Evolutionary conservation across 768 basidiomycete genomes (phyloP), one percentile per base, ranked within the genome.

Genomic region (Hericium erinaceus): DNA sequence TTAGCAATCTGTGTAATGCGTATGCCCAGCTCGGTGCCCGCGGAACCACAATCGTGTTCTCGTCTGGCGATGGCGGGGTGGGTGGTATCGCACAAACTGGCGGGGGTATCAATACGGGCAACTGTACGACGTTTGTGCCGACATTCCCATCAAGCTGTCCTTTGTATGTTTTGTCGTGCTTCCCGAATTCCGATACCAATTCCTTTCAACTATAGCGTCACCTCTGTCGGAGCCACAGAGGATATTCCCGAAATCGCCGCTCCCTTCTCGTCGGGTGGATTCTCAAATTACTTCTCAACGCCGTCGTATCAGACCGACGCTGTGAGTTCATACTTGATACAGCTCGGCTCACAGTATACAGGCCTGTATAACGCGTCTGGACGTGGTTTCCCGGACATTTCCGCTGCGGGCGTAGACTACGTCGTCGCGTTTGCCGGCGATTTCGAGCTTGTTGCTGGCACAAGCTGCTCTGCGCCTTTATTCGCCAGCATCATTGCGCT

Each of bases 311-410:
- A 79, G 64, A 58, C 68, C 22, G 51, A 62, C 24, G 74, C 69
- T 1, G 75, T 78, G 4, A 57, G 51, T 0, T 54, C 59, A 0
- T 80, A 74, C 69, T 67, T 81, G 18, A 57, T 64, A 20, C 60
- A 61, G 24, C 64, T 74, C 52, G 70, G 67, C 40, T 54, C 48
- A 52, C 65, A 63, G 9, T 62, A 69, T 59, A 28, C 50, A 0
- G 73, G 74, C 39, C 59, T 61, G 39, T 74, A 69, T 61, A 69
- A 66, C 60, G 40, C 52, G 22, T 68, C 58, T 62, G 77, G 76
- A 39, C 77, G 78, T 49, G 77, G 63, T 1, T 80, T 72, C 68
- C 80, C 80, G 15, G 78, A 80, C 67, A 66, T 80, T 41, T 65
- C 76, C 11, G 76, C 79, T 7, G 61, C 68, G 55, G 73, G 70